Evolutionary conservation across 2,329 filamentous ascomycete species (phyloP).

Genomic region (Penicillium sp.): DNA sequence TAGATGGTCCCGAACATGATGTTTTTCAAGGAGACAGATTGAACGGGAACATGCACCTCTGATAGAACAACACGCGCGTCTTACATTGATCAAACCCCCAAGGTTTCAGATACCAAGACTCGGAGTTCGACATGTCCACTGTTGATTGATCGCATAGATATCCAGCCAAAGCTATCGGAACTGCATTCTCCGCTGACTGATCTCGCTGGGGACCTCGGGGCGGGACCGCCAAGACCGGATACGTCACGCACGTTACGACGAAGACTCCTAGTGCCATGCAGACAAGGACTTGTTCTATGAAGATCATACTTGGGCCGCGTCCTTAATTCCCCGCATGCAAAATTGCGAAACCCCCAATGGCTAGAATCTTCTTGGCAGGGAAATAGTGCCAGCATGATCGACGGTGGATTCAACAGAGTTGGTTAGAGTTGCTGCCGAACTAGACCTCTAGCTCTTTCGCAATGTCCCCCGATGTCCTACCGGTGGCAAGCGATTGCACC

Average conservation of each 20-base stretch:
- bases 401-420: background rate
- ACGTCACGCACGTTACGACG: background rate
- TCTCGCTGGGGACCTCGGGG: background rate
- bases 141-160: background rate
- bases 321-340: slow-evolving; percentile 6
- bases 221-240: slow-evolving; percentile 3
- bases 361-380: slow-evolving; percentile 3
- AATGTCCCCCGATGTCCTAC: slow-evolving; percentile 2
- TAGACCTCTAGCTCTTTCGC: background rate
- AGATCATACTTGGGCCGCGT: background rate
- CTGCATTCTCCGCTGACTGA: slow-evolving; percentile 4
- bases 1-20: too few relatives aligned
- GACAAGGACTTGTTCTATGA: background rate
- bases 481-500: background rate
- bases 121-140: background rate
- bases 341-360: background rate
- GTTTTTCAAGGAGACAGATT: background rate
- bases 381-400: background rate
- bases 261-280: background rate
- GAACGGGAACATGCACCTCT: background rate
- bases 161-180: background rate
- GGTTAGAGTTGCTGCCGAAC: background rate
- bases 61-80: background rate
- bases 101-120: background rate
- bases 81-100: background rate